Percentiles rank a stretch among this genome's conserved stretches.
phyloP scores from a whole-genome alignment of 176 grass and related monocot species.

The Oryza meridionalis region DNA sequence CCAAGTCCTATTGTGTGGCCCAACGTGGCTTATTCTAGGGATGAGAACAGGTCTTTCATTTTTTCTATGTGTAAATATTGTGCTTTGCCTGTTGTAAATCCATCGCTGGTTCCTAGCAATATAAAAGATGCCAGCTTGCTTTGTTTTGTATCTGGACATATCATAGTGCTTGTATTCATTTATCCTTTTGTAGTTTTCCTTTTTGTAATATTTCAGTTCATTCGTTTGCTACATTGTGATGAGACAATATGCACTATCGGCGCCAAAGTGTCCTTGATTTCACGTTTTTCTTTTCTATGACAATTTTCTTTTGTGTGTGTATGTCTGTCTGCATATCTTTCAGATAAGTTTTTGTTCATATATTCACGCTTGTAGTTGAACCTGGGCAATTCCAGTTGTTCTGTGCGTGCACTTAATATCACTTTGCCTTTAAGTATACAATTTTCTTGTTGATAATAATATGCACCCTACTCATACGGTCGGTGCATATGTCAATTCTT shows the following conservation, averaged over 20 bases:
- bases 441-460: conserved; percentile 36
- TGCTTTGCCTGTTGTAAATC: conserved; percentile 68
- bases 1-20: conserved; percentile 80
- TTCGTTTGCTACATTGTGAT: conserved; percentile 42
- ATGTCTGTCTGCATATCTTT: conserved; percentile 24
- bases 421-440: conserved; percentile 18
- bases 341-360: conserved; percentile 11
- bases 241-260: background rate
- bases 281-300: background rate
- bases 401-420: conserved; percentile 9
- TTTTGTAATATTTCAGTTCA: conserved; percentile 19
- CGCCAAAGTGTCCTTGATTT: background rate
- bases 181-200: conserved; percentile 15
- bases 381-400: conserved; percentile 14
- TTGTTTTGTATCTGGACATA: conserved; percentile 35
- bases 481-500: conserved; percentile 43
- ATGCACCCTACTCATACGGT: conserved; percentile 39
- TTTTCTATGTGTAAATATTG: conserved; percentile 72
- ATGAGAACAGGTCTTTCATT: conserved; percentile 99
- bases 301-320: background rate
- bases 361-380: conserved; percentile 29
- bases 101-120: conserved; percentile 50
- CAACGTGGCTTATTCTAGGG: conserved; percentile 94
- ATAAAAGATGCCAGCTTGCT: conserved; percentile 31
- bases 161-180: conserved; percentile 31